Base-by-base conservation (phyloP, 2,329 filamentous ascomycete species). In the Diaporthe sp. region DNA sequence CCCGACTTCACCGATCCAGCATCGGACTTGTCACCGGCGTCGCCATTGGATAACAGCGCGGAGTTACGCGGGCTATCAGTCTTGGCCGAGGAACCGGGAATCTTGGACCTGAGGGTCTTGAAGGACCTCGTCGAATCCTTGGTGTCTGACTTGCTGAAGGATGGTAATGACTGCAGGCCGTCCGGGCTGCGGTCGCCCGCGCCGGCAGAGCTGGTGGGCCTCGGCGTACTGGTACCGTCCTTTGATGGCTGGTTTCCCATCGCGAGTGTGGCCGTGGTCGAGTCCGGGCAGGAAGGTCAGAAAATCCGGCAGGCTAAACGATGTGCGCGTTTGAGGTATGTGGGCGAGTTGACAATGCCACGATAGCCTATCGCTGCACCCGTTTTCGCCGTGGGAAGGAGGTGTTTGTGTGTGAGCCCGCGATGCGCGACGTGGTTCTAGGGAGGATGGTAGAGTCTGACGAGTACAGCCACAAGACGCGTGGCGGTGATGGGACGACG, bases 41-140 rank as follows among this genome's bases (percentile, higher is more conserved):
- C 93, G 72, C 88, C 89, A 77, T 90, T 91, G 71, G 91, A 87
- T 64, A 95, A 82, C 35, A 94, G 87, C 50, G 90, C 87, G 17
- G 96, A 98, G 78, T 89, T 92, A 77, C 95, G 90, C 30, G 96
- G 95, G 82, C 96, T 98, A 81, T 98, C 96, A 60, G 87, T 91
- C 81, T 91, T 94, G 77, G 87, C 88, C 13, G 68, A 69, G 77
- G 84, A 88, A 47, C 93, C 94, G 2, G 94, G 95, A 75, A 98
- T 98, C 85, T 98, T 98, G 76, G 95, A 97, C 76, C 95, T 91
- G 78, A 98, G 90, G 52, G 92, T 93, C 78, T 94, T 92, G 83
- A 98, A 92, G 6, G 96, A 98, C 77, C 95, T 93, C 42, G 93
- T 91, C 9, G 95, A 98, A 78, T 98, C 96, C 83, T 96, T 96